These are phyloP conservation scores for Ciborinia camelliae DNA, from an alignment of 2,329 filamentous ascomycete genomes.

Conservation along the genomic window DNA sequence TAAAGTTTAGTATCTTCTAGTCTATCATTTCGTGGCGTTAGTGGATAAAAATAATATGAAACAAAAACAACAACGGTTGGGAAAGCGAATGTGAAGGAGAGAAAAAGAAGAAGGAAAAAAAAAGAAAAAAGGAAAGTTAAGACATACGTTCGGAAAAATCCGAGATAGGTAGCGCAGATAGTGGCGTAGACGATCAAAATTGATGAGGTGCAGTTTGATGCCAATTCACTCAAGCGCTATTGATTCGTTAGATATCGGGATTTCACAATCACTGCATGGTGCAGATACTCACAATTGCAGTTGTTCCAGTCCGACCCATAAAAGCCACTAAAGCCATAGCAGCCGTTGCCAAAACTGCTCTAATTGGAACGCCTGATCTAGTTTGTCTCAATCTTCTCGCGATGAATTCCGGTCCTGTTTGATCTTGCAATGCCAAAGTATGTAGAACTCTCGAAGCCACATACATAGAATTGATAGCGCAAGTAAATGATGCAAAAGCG, in stretches of 20 bases:
- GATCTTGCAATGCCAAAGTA: slow-evolving; percentile 40
- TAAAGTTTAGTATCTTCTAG: slow-evolving; percentile 41
- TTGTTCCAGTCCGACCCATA: slow-evolving; percentile 41
- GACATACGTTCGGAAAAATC: slow-evolving; percentile 40
- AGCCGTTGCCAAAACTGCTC: slow-evolving; percentile 42
- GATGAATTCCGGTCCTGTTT: slow-evolving; percentile 43
- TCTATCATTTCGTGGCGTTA: slow-evolving; percentile 28
- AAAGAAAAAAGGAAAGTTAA: background rate
- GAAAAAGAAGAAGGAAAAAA: no score
- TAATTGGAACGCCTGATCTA: slow-evolving; percentile 41
- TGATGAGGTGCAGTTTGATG: slow-evolving; percentile 41
- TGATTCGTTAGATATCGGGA: slow-evolving; percentile 17
- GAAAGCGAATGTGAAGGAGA: no score
- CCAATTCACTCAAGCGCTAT: slow-evolving; percentile 41
- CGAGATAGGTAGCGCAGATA: slow-evolving; percentile 43
- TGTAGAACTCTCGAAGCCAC: slow-evolving; percentile 41
- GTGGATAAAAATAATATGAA: background rate
- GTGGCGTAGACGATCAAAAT: slow-evolving; percentile 42
- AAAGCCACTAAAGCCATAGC: slow-evolving; percentile 41
- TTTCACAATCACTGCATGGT: background rate
- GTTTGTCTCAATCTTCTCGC: slow-evolving; percentile 40
- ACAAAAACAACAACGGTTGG: slow-evolving; percentile 1
- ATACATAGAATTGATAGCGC: slow-evolving; percentile 41
- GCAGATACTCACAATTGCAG: slow-evolving; percentile 38
- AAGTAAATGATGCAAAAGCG: slow-evolving; percentile 40